Conservation (phyloP, 2,329 filamentous ascomycete species). For the Colletotrichum cuscutae region DNA sequence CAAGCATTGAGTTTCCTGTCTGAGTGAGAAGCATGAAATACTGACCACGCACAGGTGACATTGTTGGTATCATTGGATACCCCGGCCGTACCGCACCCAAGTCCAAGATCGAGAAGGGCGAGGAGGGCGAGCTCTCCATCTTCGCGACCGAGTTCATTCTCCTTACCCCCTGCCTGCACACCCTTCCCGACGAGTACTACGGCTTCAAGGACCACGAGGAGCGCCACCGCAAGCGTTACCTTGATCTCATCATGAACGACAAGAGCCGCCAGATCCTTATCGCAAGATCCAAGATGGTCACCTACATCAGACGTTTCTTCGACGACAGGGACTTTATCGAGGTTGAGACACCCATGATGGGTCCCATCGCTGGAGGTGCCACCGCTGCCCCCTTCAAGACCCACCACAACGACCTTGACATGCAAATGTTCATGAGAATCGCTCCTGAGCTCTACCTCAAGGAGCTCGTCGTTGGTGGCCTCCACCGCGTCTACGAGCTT, state of each 20-base stretch:
- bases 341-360: constrained; percentile 98
- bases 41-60: constrained; percentile 66
- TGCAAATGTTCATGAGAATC: constrained; percentile 86
- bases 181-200: constrained; percentile 89
- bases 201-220: constrained; percentile 97
- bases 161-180: constrained; percentile 90
- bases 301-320: constrained; percentile 89
- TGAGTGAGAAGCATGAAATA: not conserved
- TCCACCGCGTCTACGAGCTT: constrained; percentile 95
- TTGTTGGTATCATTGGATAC: constrained; percentile 88
- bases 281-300: constrained; percentile 87
- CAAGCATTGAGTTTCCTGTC: not conserved
- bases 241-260: constrained; percentile 98
- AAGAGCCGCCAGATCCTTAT: constrained; percentile 84
- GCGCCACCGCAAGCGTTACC: constrained; percentile 89
- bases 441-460: constrained; percentile 97
- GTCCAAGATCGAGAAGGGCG: constrained; percentile 81
- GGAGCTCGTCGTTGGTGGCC: constrained; percentile 92
- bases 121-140: constrained; percentile 92
- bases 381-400: constrained; percentile 96
- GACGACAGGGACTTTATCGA: constrained; percentile 90
- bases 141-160: constrained; percentile 89
- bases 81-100: constrained; percentile 85
- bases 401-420: constrained; percentile 94
- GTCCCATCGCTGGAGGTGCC: constrained; percentile 92